Conservation (phyloP, 768 basidiomycete species). For the Cystofilobasidium ferigula region DNA sequence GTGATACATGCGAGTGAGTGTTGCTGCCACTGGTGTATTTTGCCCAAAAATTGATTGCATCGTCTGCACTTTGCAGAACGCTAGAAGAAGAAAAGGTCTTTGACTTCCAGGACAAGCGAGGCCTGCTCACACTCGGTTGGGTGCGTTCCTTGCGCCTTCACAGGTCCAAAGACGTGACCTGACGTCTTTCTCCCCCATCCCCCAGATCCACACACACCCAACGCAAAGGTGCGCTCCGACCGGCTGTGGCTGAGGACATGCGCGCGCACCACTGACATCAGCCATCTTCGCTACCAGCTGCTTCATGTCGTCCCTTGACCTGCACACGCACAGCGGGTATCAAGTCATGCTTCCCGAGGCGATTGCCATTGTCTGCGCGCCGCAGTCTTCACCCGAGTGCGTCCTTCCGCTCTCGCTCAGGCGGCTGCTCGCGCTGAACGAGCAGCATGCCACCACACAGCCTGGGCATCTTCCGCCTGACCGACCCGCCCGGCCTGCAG, state of each 20-base stretch:
- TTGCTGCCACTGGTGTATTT: background rate
- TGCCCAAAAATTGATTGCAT: background rate
- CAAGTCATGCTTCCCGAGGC: conserved; percentile 83
- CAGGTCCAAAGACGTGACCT: background rate
- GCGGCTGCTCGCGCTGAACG: background rate
- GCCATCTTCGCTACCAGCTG: conserved; percentile 41
- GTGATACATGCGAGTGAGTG: conserved; percentile 58
- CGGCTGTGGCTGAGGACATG: too few relatives aligned
- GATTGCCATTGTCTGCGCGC: conserved; percentile 85
- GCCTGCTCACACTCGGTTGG: conserved; percentile 81
- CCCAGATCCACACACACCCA: conserved; percentile 82
- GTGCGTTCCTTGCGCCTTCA: conserved; percentile 42
- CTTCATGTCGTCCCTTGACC: conserved; percentile 78
- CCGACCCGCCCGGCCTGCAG: conserved; percentile 71
- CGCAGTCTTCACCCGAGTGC: conserved; percentile 62
- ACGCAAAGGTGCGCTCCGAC: conserved; percentile 59
- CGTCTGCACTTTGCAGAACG: conserved; percentile 51
- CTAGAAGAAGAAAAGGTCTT: conserved; percentile 77
- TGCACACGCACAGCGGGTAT: conserved; percentile 83
- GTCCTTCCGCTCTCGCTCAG: conserved; percentile 31
- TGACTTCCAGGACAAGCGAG: conserved; percentile 69
- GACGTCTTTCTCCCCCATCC: background rate
- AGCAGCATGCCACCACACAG: conserved; percentile 38
- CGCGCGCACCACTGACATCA: too few relatives aligned
- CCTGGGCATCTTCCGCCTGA: conserved; percentile 80